Conservation (phyloP, 2,329 filamentous ascomycete genomes). For the Coniochaeta prunicola region DNA sequence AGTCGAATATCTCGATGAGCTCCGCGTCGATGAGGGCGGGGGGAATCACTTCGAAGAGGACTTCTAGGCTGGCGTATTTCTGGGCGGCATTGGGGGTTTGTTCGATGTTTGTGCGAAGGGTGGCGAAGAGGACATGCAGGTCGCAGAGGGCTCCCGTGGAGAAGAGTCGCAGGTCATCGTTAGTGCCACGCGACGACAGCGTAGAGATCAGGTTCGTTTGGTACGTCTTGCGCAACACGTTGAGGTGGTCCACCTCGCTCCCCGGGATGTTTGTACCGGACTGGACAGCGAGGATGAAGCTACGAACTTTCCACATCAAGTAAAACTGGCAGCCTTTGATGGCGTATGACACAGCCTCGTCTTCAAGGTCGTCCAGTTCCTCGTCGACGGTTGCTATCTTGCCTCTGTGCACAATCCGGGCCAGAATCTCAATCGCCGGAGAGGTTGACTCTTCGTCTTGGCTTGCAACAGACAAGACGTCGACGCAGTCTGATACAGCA, state of each 20-base stretch:
- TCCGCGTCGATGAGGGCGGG: constrained; percentile 51
- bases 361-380: constrained; percentile 69
- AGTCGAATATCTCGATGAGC: constrained; percentile 69
- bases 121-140: constrained; percentile 71
- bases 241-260: constrained; percentile 53
- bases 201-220: constrained; percentile 58
- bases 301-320: constrained; percentile 86
- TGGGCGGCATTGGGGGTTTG: constrained; percentile 31
- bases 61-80: constrained; percentile 46
- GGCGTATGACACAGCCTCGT: constrained; percentile 67
- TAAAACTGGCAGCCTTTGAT: constrained; percentile 77
- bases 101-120: constrained; percentile 52
- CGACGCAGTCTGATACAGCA: constrained; percentile 69
- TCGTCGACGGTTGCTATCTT: constrained; percentile 61
- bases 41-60: constrained; percentile 63
- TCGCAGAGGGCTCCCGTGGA: constrained; percentile 76
- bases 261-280: constrained; percentile 49
- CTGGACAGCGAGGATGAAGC: constrained; percentile 46
- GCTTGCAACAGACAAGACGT: constrained; percentile 61
- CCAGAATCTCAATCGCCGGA: constrained; percentile 60
- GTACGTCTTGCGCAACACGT: constrained; percentile 47
- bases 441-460: constrained; percentile 38
- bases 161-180: constrained; percentile 72
- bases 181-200: constrained; percentile 58
- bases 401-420: constrained; percentile 67